These are phyloP conservation scores for Endothia cerciana DNA, from an alignment of 2,329 filamentous ascomycete species.

Conservation along the genomic window DNA sequence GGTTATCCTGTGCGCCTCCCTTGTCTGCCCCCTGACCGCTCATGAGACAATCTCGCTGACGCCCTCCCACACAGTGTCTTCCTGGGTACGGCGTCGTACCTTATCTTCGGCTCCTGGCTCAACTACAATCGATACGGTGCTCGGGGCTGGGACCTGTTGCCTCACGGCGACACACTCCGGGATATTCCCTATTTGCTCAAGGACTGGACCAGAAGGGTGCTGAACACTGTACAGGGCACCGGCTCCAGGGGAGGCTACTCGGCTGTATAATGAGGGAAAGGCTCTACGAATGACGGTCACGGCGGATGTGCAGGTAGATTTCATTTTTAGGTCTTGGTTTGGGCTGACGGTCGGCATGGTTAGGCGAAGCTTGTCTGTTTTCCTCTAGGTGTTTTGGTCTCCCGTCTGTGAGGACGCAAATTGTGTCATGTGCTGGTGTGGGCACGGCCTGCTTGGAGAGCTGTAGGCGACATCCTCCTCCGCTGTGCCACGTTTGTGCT, in stretches of 20 bases:
- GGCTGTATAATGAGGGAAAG: constrained; percentile 65
- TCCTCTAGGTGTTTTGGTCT: constrained; percentile 13
- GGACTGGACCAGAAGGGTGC: constrained; percentile 79
- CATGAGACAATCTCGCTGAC: constrained; percentile 29
- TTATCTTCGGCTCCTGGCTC: constrained; percentile 98
- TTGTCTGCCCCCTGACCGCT: not conserved
- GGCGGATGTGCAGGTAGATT: constrained; percentile 1
- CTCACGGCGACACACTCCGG: constrained; percentile 88
- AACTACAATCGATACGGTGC: constrained; percentile 98
- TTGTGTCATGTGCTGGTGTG: constrained; percentile 1
- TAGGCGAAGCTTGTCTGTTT: constrained; percentile 20
- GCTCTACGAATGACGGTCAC: not conserved
- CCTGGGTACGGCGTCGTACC: constrained; percentile 81
- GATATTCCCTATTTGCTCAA: constrained; percentile 91
- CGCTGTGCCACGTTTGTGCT: no score
- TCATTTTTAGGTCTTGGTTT: not conserved
- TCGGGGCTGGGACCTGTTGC: constrained; percentile 90
- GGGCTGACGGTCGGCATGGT: constrained; percentile 21
- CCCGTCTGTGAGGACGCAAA: constrained; percentile 1
- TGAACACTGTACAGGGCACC: constrained; percentile 82
- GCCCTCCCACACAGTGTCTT: constrained; percentile 66
- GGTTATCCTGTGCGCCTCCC: constrained; percentile 75
- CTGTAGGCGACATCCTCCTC: no score
- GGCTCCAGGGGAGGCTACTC: constrained; percentile 91
- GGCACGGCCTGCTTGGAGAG: not conserved